Evolutionary conservation across 306 rosid genomes (phyloP).

Genomic region (Fragaria vesca): DNA sequence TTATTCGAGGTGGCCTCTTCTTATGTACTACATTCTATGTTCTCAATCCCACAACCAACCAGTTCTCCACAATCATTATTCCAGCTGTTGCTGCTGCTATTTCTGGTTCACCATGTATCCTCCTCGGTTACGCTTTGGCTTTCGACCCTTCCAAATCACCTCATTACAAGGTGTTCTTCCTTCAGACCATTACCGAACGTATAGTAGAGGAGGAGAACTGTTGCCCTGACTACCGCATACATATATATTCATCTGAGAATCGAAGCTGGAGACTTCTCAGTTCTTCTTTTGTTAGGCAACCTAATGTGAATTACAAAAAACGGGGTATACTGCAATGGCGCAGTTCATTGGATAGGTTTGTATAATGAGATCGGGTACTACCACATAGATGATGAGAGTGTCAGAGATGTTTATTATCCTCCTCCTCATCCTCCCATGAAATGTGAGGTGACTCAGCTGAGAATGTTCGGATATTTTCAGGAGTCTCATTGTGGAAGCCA

Average conservation of each 20-base stretch:
- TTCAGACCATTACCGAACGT: neutral
- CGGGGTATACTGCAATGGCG: slow-evolving; percentile 23
- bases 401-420: neutral
- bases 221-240: neutral
- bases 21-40: neutral
- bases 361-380: neutral
- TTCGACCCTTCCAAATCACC: neutral
- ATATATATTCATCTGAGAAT: slow-evolving; percentile 15
- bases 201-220: too few species aligned
- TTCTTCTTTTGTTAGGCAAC: neutral
- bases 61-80: neutral
- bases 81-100: neutral
- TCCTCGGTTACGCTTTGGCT: neutral
- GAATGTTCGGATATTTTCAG: neutral
- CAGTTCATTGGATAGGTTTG: slow-evolving; percentile 5
- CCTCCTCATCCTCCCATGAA: neutral
- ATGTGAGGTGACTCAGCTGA: too few species aligned
- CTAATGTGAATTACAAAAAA: neutral
- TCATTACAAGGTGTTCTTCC: neutral
- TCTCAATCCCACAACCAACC: neutral
- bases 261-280: slow-evolving; percentile 13
- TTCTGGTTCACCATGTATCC: neutral
- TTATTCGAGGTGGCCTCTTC: neutral
- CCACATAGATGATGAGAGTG: neutral
- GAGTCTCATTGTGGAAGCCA: slow-evolving; percentile 6